Base-by-base conservation (phyloP, 1,139 yeast species). In the Candida smagusa region DNA sequence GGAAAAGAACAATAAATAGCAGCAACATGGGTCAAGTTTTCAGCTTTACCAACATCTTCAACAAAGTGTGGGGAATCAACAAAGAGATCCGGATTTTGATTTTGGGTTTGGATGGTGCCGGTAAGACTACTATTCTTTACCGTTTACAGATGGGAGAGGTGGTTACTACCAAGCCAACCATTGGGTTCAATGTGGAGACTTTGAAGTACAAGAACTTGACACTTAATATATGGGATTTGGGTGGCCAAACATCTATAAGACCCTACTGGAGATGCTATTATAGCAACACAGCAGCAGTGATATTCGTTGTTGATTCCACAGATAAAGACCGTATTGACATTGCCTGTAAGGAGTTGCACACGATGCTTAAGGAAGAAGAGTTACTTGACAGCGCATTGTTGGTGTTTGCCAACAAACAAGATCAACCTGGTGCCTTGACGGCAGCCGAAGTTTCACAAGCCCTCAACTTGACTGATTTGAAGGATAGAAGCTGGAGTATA, bases 211-310 rank as follows among this genome's bases (percentile, higher is more conserved):
- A 88, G 54, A 92, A 92, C 59, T 76, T 92, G 52, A 89, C 95
- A 36, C 79, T 92, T 56, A 92, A 92, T 59, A 75, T 74, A 66
- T 74, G 85, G 86, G 98, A 92, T 68, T 75, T 92, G 47, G 98
- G 98, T 43, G 98, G 98, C 1, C 98, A 92, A 62, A 90, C 97
- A 2, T 83, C 95, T 19, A 92, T 92, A 50, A 76, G 98, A 52
- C 97, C 98, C 2, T 92, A 92, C 64, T 92, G 98, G 98, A 75
- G 98, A 53, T 92, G 97, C 61, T 92, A 92, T 63, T 92, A 92
- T 60, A 87, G 95, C 41, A 88, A 89, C 56, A 90, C 98, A 0
- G 95, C 96, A 9, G 97, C 97, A 0, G 96, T 79, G 34, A 90
- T 92, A 50, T 92, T 92, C 55, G 98, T 92, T 44, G 97, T 92